These are phyloP conservation scores for Rhinocladiella similis DNA, from an alignment of 2,329 filamentous ascomycete species.

Conservation along the genomic window DNA sequence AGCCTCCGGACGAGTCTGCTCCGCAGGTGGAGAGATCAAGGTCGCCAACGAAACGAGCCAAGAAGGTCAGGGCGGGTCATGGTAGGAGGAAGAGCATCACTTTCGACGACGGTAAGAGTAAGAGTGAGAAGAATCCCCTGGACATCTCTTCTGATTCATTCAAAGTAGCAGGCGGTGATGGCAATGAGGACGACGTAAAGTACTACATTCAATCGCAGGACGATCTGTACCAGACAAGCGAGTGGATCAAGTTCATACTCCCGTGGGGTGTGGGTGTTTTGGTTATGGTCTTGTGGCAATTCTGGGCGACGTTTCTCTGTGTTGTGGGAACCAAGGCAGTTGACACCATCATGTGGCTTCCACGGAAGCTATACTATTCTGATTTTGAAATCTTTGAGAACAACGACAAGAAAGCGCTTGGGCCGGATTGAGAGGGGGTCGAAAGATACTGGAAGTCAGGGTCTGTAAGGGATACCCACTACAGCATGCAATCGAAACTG, in stretches of 20 bases:
- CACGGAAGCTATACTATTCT: constrained; percentile 1
- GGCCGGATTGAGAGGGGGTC: not conserved
- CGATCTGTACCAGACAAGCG: constrained; percentile 76
- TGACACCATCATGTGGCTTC: constrained; percentile 13
- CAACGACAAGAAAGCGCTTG: not conserved
- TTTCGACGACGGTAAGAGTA: constrained; percentile 1
- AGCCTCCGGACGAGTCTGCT: constrained; percentile 34
- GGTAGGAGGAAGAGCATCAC: not conserved
- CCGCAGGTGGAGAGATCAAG: constrained; percentile 22
- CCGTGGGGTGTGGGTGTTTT: constrained; percentile 59
- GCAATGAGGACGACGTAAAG: not conserved
- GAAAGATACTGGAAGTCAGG: too few relatives aligned
- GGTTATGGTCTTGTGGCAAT: constrained; percentile 63
- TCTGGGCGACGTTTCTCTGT: constrained; percentile 65
- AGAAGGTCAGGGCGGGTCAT: not conserved
- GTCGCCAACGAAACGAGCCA: constrained; percentile 4
- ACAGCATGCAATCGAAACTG: too few relatives aligned
- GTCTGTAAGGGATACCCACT: too few relatives aligned
- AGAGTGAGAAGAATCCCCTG: not conserved
- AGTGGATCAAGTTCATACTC: constrained; percentile 71
- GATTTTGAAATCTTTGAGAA: constrained; percentile 5
- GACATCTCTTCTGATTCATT: not conserved
- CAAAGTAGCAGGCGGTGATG: not conserved
- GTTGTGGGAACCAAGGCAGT: constrained; percentile 55
- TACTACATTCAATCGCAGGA: constrained; percentile 78